Base-by-base conservation (phyloP, 352 stramenopile species). In the Paralagenidium karlingii region DNA sequence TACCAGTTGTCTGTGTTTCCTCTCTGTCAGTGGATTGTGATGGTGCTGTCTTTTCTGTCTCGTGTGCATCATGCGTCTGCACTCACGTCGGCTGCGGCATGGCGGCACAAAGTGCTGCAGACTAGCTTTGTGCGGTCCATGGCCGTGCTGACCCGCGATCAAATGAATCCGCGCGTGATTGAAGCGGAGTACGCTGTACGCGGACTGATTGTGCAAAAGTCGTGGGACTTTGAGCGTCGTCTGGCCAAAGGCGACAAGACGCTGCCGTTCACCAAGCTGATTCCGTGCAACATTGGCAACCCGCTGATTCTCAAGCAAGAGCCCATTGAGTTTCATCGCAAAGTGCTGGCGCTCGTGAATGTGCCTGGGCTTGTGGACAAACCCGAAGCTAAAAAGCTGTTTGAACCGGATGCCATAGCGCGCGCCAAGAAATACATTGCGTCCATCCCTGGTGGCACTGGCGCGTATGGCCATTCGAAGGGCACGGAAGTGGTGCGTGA, bases 281-380 rank as follows among this genome's bases (percentile, higher is more conserved):
- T 98, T 47, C 94, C 91, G 53, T 97, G 89, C 66, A 98, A 98
- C 68, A 97, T 98, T 53, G 94, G 94, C 42, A 98, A 98, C 69
- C 94, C 94, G 29, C 93, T 96, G 38, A 86, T 94, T 21, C 80
- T 98, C 22, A 82, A 94, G 45, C 94, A 99, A 63, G 55, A 89
- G 66, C 86, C 91, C 6, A 85, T 98, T 38, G 94, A 92, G 39
- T 97, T 96, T 60, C 68, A 90, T 45, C 74, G 90, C 21, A 73
- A 97, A 57, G 89, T 97, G 34, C 60, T 97, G 30, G 78, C 86
- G 39, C 73, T 96, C 30, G 67, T 93, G 10, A 91, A 91, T 39
- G 73, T 94, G 22, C 88, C 86, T 0, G 75, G 74, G 2, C 74
- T 96, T 25, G 67, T 96, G 24, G 65, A 96, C 43, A 38, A 77